phyloP scores from a whole-genome alignment of 805 yeast genomes.

The Ogataea sp. region DNA sequence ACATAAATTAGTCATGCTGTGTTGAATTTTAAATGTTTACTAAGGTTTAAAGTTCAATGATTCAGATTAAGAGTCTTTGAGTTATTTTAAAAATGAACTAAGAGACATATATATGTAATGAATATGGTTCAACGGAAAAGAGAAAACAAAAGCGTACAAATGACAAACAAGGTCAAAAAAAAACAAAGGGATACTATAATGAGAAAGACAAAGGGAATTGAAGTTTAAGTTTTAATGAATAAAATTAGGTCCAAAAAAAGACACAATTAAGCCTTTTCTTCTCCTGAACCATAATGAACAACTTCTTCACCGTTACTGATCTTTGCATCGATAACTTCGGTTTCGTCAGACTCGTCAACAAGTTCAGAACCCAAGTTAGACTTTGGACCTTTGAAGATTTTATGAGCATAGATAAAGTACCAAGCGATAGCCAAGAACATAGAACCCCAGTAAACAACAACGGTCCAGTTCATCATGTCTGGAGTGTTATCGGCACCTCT shows the following conservation, averaged over 20 bases:
- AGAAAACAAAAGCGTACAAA: no score
- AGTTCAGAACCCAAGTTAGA: conserved; percentile 35
- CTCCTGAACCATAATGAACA: conserved; percentile 1
- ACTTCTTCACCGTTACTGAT: conserved; percentile 10
- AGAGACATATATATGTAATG: no score
- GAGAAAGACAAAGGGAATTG: not conserved
- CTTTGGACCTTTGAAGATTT: conserved; percentile 55
- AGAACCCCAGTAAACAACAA: conserved; percentile 52
- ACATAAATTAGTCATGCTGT: no score
- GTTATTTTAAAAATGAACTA: no score
- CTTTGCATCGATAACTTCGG: conserved; percentile 13
- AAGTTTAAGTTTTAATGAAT: not conserved
- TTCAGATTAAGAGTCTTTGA: no score
- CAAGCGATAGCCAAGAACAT: conserved; percentile 43
- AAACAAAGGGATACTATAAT: not conserved
- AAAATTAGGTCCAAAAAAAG: no score
- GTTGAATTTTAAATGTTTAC: no score
- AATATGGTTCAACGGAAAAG: no score
- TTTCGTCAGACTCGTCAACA: conserved; percentile 18
- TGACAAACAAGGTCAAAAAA: not conserved
- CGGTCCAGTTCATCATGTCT: conserved; percentile 57
- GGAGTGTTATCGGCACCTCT: conserved; percentile 29
- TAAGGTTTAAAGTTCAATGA: no score
- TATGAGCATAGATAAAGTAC: conserved; percentile 46
- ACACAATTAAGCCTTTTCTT: not conserved